phyloP scores from a whole-genome alignment of 2,329 filamentous ascomycete species.

The Hysterium pulicare region DNA sequence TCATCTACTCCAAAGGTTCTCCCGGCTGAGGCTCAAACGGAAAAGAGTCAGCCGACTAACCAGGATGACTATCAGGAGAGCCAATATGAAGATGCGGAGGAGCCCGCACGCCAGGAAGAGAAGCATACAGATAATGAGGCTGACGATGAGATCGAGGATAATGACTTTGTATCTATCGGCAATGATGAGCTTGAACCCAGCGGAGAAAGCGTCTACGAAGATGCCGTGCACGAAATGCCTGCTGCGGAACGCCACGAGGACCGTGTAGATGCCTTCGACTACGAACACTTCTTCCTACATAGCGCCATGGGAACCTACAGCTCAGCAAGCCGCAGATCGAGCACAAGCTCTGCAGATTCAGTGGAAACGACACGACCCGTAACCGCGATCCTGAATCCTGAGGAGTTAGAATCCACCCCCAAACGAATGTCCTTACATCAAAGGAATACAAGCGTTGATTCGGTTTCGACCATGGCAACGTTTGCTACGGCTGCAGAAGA shows the following conservation, averaged over 20 bases:
- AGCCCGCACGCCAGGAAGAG: conserved; percentile 18
- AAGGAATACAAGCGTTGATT: conserved; percentile 57
- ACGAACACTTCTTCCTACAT: conserved; percentile 92
- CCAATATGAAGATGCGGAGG: conserved; percentile 23
- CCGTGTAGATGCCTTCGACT: conserved; percentile 91
- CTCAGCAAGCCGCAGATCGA: conserved; percentile 53
- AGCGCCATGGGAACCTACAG: conserved; percentile 81
- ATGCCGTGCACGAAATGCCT: conserved; percentile 40
- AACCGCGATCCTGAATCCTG: conserved; percentile 23
- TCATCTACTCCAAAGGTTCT: conserved; percentile 10
- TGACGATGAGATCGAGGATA: conserved; percentile 37
- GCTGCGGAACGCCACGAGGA: conserved; percentile 72
- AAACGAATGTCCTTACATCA: conserved; percentile 35
- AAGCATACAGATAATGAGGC: conserved; percentile 35
- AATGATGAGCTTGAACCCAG: conserved; percentile 20
- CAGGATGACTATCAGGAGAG: conserved; percentile 16
- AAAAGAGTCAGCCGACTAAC: not conserved
- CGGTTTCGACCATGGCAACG: conserved; percentile 58
- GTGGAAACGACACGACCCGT: conserved; percentile 48
- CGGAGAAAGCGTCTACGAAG: conserved; percentile 42
- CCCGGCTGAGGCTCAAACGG: not conserved
- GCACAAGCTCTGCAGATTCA: conserved; percentile 52
- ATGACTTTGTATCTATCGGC: conserved; percentile 37
- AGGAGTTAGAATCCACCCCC: conserved; percentile 14
- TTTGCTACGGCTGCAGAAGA: conserved; percentile 64